Base-by-base conservation (phyloP, 257 asterid species). In the Solanum pennellii region DNA sequence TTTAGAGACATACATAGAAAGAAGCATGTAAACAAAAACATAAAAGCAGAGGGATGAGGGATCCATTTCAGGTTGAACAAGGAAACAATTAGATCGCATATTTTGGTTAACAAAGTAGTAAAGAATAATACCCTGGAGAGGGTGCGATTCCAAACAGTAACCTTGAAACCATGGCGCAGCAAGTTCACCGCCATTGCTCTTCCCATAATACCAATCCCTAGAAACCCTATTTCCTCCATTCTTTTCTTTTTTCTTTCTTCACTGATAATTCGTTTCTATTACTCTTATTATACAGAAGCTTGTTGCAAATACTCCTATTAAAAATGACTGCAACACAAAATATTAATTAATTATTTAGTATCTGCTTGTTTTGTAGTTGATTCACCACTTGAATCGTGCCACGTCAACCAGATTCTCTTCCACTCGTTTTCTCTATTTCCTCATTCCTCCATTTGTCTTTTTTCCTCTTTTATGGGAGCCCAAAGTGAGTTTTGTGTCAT, bases 111-210 rank as follows among this genome's bases (percentile, higher is more conserved):
- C 62, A 52, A 52, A 25, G 59, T 14, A 65, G 65, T 74, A 85
- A 45, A n/a, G 35, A 75, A 12, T 42, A 29, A 37, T 93, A 96
- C 99, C 95, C 93, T 91, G 66, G 98, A 94, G 49, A 93, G 94
- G 88, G 98, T 95, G 92, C 99, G 98, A 88, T 96, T 96, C 99
- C 99, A 96, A 87, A 96, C 98, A 87, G 99, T 96, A 91, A 96
- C 91, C 93, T 96, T 96, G 71, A 94, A 96, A 27, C 99, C 99
- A 92, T 94, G 96, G 88, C 94, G 94, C 33, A 96, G 95, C 95
- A 96, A 93, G 93, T 95, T 95, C 91, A 94, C 89, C n/a, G 98
- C 92, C 99, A 96, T 96, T 37, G 99, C 99, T 88, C 94, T 95
- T 56, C 98, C 99, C 99, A 96, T 96, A 86, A 96, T 96, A 35